phyloP scores from a whole-genome alignment of 768 basidiomycete genomes.

The Candolleomyces eurysporus region DNA sequence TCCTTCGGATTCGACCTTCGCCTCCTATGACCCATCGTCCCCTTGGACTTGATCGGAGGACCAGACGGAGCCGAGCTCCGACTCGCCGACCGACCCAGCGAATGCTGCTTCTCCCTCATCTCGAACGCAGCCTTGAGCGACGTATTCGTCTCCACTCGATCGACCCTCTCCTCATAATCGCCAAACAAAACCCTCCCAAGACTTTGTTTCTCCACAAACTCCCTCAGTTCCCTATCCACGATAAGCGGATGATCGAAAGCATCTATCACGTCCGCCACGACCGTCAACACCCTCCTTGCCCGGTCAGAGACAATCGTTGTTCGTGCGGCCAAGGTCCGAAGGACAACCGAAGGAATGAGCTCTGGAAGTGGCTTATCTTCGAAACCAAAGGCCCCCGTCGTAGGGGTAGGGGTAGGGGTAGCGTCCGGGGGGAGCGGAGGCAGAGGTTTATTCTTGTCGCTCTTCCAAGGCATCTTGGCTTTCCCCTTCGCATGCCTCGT shows the following conservation, averaged over 20 bases:
- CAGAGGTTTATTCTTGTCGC: background rate
- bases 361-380: background rate
- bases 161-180: background rate
- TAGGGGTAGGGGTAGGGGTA: background rate
- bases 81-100: background rate
- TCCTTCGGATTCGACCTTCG: background rate
- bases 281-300: background rate
- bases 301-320: background rate
- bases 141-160: background rate
- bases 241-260: background rate
- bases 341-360: background rate
- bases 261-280: background rate
- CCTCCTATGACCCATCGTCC: background rate
- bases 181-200: no score
- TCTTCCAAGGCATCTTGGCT: no score
- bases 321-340: background rate
- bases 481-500: no score
- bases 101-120: background rate
- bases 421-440: background rate
- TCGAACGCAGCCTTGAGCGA: background rate
- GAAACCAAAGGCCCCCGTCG: background rate
- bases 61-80: background rate
- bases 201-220: no score
- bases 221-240: no score
- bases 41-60: background rate